Conservation (phyloP, 2,329 filamentous ascomycete genomes). For the Pyrenochaeta sp. region DNA sequence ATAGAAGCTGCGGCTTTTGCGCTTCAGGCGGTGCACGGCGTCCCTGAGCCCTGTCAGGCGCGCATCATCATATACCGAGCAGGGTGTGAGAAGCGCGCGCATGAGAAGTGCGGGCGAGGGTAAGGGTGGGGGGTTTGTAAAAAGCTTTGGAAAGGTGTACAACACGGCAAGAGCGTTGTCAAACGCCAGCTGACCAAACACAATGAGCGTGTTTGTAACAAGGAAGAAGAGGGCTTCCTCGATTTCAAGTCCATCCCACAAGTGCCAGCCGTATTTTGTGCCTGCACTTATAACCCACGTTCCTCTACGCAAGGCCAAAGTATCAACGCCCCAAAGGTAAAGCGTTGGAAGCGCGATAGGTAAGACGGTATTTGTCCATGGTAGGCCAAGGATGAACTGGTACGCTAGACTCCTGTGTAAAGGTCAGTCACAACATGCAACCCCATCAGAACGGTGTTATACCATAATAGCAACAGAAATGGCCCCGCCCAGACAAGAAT, state of each 20-base stretch:
- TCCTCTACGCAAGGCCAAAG: conserved; percentile 70
- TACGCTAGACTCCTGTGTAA: conserved; percentile 64
- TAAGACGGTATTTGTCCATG: conserved; percentile 63
- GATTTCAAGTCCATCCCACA: conserved; percentile 73
- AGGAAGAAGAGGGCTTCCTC: conserved; percentile 81
- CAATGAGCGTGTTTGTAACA: conserved; percentile 72
- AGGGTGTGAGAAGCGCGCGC: conserved; percentile 60
- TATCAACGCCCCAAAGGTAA: conserved; percentile 78
- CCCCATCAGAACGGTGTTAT: conserved; percentile 17
- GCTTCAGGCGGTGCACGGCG: conserved; percentile 65
- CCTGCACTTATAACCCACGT: conserved; percentile 75
- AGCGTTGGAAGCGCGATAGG: conserved; percentile 71
- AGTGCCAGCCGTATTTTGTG: conserved; percentile 70
- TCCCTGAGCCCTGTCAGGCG: conserved; percentile 67
- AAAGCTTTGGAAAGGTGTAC: conserved; percentile 68
- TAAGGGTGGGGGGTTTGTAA: conserved; percentile 59
- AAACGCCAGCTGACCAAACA: conserved; percentile 73
- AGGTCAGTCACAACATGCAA: conserved; percentile 1
- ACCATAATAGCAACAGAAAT: conserved; percentile 71
- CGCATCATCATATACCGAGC: conserved; percentile 63
- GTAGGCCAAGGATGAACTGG: conserved; percentile 69
- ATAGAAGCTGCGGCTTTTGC: conserved; percentile 78
- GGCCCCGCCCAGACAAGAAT: conserved; percentile 75
- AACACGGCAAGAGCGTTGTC: conserved; percentile 74
- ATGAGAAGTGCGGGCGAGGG: conserved; percentile 62